A percentile compares a stretch with the other conserved stretches of the same genome.
These are phyloP conservation scores for Nigrospora sphaerica DNA, from an alignment of 2,329 filamentous ascomycete genomes.

Conservation along the genomic window DNA sequence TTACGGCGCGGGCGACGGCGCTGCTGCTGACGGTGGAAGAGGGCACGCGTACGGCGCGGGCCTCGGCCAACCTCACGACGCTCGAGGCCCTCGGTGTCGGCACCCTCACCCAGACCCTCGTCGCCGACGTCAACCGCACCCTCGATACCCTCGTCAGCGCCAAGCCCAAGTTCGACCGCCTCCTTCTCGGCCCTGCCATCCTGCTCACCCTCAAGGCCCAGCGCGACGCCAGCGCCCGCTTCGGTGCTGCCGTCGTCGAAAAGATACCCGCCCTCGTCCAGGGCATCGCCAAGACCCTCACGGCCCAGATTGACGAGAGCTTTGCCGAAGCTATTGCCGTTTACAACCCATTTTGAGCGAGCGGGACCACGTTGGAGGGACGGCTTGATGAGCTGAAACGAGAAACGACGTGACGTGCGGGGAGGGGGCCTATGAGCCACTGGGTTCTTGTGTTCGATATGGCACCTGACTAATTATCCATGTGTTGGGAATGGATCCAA, in stretches of 20 bases:
- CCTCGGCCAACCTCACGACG: constrained; percentile 28
- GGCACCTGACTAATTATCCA: too few species aligned
- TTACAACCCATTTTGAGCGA: constrained; percentile 13
- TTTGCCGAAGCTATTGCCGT: constrained; percentile 30
- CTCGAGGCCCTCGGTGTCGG: constrained; percentile 32
- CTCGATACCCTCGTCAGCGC: constrained; percentile 28
- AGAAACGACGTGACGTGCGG: too few species aligned
- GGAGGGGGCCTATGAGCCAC: too few species aligned
- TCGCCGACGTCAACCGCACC: constrained; percentile 27
- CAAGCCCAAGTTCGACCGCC: constrained; percentile 36
- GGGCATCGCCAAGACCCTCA: constrained; percentile 24
- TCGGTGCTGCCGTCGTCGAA: constrained; percentile 27
- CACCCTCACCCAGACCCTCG: constrained; percentile 25
- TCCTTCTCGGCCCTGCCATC: constrained; percentile 34
- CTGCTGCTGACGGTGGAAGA: constrained; percentile 32
- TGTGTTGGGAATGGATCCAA: too few species aligned
- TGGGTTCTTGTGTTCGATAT: too few species aligned
- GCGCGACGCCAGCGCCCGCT: constrained; percentile 29
- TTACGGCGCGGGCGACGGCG: constrained; percentile 27
- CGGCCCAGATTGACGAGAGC: constrained; percentile 27
- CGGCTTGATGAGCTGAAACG: too few species aligned
- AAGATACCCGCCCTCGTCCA: constrained; percentile 30
- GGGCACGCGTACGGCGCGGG: constrained; percentile 27
- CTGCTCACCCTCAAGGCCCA: constrained; percentile 32
- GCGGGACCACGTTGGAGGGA: too few species aligned